Evolutionary conservation across 2,329 filamentous ascomycete species (phyloP), one percentile per base, ranked within the genome.

Genomic region (Penicillium thymicola): DNA sequence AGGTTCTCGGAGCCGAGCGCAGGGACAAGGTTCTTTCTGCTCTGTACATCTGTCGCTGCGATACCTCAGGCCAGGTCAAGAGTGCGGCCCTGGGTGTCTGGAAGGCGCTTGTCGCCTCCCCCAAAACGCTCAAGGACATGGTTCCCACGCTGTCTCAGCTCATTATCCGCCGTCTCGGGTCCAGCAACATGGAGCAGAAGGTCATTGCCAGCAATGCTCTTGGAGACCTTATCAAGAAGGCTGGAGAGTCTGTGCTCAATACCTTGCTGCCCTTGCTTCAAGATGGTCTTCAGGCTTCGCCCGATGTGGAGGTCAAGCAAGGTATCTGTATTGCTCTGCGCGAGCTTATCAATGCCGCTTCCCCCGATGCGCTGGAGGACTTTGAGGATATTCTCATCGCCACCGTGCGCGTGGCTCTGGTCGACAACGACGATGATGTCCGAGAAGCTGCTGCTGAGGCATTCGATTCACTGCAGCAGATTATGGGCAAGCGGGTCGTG

Each of bases 121-220:
- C 94, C 32, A 88, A 87, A 65, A 97, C 90, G 14, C 86, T 99
- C 68, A 96, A 96, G 78, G 94, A 99, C 72, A 85, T 99, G 68
- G 89, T 97, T 45, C 93, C 94, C 43, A 97, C 92, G 1, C 87
- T 99, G 59, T 96, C 92, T 6, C 92, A 97, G 72, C 86, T 99
- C 61, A 89, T 99, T 66, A 97, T 99, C 72, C 87, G 90, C 58
- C 89, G 94, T 47, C 84, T 99, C 65, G 94, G 92, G 60, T 97
- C 92, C 73, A 89, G 92, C 44, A 97, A 97, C 70, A 92, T 96
- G 88, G 94, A 99, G 74, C 94, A 99, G 75, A 97, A 97, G 80
- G 89, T 96, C 66, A 99, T 99, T 80, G 94, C 95, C 64, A 93
- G 93, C 73, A 97, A 97, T 73, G 92, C 94, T 47, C 82, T 99